A percentile compares a stretch with the other conserved stretches of the same genome.
Conservation (phyloP, 371 early-diverging fungal species). For the Capillidium heterosporum region DNA sequence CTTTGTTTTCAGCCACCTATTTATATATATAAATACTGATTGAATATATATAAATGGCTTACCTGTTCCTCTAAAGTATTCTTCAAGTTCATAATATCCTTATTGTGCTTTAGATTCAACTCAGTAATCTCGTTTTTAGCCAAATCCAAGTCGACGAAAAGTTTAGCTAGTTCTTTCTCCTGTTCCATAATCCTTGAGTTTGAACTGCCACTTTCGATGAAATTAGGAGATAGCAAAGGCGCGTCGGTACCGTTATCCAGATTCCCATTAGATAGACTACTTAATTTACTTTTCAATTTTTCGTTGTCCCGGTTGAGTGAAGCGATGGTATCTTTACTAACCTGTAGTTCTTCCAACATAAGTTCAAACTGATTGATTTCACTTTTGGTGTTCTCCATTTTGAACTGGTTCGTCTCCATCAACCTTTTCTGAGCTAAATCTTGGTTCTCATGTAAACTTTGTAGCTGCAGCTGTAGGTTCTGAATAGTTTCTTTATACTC, state of each 20-base stretch:
- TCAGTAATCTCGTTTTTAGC: constrained; percentile 52
- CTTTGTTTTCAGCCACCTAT: constrained; percentile 12
- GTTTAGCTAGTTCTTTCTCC: constrained; percentile 36
- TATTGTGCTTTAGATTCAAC: not conserved
- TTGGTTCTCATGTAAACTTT: not conserved
- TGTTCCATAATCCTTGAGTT: constrained; percentile 23
- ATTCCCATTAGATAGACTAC: not conserved
- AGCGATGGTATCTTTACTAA: not conserved
- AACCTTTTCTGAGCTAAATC: not conserved
- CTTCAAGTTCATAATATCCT: not conserved
- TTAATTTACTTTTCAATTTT: not conserved
- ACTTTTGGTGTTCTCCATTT: not conserved
- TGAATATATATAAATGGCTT: too few species aligned
- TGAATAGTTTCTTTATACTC: constrained; percentile 16
- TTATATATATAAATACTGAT: not conserved
- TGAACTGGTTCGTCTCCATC: not conserved
- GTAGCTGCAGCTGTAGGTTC: not conserved
- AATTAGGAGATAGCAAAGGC: too few species aligned
- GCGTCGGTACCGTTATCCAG: not conserved
- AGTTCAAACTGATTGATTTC: constrained; percentile 1
- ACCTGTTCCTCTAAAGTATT: too few species aligned
- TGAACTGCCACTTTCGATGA: not conserved
- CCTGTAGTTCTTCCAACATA: not conserved
- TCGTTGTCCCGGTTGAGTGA: not conserved
- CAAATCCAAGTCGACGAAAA: constrained; percentile 41